Evolutionary conservation across 1,139 yeast genomes (phyloP), one percentile per base, ranked within the genome.

Genomic region (Nakaseomyces sp.): DNA sequence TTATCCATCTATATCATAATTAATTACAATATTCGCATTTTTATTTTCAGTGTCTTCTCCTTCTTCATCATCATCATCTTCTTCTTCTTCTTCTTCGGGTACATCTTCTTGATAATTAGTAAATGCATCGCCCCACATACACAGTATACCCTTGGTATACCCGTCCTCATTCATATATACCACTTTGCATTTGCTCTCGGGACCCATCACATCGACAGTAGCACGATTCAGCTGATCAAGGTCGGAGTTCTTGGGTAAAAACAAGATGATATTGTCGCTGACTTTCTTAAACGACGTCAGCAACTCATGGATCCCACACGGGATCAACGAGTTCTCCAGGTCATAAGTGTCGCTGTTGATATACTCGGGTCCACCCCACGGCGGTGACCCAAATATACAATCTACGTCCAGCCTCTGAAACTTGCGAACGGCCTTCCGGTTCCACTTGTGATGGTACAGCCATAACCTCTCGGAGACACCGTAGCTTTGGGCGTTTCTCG

Each of bases 351-450:
- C 68, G 3, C 58, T 52, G 9, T 66, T 55, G 29, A 67, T 64
- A 63, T 89, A 91, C 4, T 66, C 61, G 0, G 93, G 87, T 0
- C 98, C 98, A 13, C 97, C 97, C 98, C 98, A 91, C 0, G 97
- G 97, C 0, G 97, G 97, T 5, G 96, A 86, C 19, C 81, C 74
- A 64, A 87, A 89, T 5, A 83, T 71, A 38, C 85, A 72, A 55
- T 84, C 93, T 36, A 80, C 71, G 3, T 67, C 63, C 46, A 67
- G 45, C 37, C 57, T 41, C 40, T 51, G 43, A 25, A 61, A 51
- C 43, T 24, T 55, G 53, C 12, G 53, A 53, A 16, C 58, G 1
- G 28, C 29, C 19, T 19, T 18, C 16, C 18, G 25, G 19, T 33
- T 33, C 41, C 41, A 39, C 12, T 30, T 39, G 0, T 79, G 82